phyloP scores from a whole-genome alignment of 2,329 filamentous ascomycete species.

The Acephala macrosclerotiorum region DNA sequence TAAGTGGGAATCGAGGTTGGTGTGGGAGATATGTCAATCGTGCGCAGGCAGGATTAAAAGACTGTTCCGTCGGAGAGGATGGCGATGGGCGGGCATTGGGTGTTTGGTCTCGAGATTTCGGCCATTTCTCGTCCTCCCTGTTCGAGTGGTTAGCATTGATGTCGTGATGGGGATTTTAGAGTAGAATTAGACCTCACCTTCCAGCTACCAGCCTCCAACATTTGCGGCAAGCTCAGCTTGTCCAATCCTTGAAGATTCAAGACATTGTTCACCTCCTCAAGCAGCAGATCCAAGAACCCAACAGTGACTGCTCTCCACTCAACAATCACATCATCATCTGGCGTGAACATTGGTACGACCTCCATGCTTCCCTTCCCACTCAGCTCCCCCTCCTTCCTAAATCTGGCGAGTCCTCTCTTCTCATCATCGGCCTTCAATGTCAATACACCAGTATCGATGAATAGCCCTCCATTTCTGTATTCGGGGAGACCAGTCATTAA shows the following conservation, averaged over 20 bases:
- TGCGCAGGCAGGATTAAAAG: slow-evolving; percentile 63
- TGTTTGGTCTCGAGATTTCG: slow-evolving; percentile 93
- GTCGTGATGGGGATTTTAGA: slow-evolving; percentile 12
- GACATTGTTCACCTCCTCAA: slow-evolving; percentile 71
- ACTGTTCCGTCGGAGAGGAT: slow-evolving; percentile 97
- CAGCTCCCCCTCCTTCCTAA: slow-evolving; percentile 73
- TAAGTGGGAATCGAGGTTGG: not conserved
- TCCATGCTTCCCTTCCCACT: slow-evolving; percentile 76
- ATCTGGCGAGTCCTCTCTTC: slow-evolving; percentile 74
- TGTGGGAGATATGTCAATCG: not conserved
- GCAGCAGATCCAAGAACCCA: slow-evolving; percentile 75
- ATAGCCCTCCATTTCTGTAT: slow-evolving; percentile 89
- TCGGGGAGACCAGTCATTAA: slow-evolving; percentile 88
- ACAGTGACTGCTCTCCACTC: slow-evolving; percentile 82
- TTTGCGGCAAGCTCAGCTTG: slow-evolving; percentile 79
- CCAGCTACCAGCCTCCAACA: slow-evolving; percentile 96
- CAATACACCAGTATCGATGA: slow-evolving; percentile 84
- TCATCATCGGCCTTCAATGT: slow-evolving; percentile 75
- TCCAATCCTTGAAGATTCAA: slow-evolving; percentile 75
- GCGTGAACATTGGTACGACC: slow-evolving; percentile 76
- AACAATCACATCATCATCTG: slow-evolving; percentile 79
- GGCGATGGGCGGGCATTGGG: slow-evolving; percentile 84
- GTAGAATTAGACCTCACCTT: slow-evolving; percentile 69
- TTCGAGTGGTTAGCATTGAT: slow-evolving; percentile 35
- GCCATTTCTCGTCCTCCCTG: slow-evolving; percentile 93